These are phyloP conservation scores for Coprinopsis sp. DNA, from an alignment of 768 basidiomycete species.

Conservation along the genomic window DNA sequence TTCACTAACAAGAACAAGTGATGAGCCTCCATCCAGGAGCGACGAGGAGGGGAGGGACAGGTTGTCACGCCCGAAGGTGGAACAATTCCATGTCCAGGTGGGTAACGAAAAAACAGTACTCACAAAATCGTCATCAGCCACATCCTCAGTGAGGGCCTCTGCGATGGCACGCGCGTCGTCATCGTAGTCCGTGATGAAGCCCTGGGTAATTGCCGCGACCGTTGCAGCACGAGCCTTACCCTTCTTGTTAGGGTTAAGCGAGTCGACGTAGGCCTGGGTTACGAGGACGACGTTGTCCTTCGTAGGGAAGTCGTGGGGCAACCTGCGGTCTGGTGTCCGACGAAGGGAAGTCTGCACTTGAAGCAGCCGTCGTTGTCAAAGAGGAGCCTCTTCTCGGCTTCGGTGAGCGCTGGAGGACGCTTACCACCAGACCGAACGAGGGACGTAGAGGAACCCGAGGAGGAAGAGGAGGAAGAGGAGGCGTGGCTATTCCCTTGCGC, in stretches of 20 bases:
- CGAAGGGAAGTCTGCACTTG: neutral
- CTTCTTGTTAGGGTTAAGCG: neutral
- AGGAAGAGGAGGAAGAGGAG: neutral
- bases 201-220: neutral
- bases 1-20: conserved; percentile 27
- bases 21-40: conserved; percentile 26
- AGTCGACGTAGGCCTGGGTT: neutral
- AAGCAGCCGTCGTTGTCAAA: conserved; percentile 1
- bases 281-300: neutral
- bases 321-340: neutral
- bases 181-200: neutral
- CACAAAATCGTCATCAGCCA: neutral
- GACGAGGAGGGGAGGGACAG: neutral
- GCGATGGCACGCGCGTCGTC: neutral
- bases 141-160: neutral
- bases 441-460: neutral
- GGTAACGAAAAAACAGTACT: neutral
- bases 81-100: neutral
- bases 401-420: neutral
- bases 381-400: neutral
- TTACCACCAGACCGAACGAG: no score
- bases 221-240: neutral
- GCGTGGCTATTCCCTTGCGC: neutral
- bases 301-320: neutral
- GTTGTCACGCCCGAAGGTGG: neutral